These are phyloP conservation scores for Sambucus nigra DNA, from an alignment of 129 eudicot genomes.

Conservation along the genomic window DNA sequence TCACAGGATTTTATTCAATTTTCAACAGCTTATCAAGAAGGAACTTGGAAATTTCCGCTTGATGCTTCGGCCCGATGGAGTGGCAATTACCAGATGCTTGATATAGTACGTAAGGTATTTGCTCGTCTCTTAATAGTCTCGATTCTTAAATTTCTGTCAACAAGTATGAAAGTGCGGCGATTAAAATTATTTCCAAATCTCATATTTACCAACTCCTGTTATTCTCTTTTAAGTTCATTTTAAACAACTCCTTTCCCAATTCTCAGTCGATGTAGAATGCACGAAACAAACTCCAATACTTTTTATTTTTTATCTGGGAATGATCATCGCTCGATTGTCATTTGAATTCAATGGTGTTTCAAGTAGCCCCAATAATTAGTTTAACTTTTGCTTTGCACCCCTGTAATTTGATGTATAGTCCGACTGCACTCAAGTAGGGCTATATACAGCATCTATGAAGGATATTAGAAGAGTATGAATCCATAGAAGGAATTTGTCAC, in stretches of 20 bases:
- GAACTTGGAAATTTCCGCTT: constrained; percentile 81
- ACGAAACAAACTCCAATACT: too few species aligned
- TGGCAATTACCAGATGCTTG: constrained; percentile 96
- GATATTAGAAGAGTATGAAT: not conserved
- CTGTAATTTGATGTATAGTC: too few species aligned
- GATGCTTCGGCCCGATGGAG: constrained; percentile 89
- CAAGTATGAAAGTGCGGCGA: not conserved
- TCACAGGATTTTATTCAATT: constrained; percentile 64
- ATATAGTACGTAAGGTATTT: constrained; percentile 75
- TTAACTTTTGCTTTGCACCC: too few species aligned
- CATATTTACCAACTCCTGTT: not conserved
- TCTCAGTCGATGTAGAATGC: too few species aligned
- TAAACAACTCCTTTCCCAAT: too few species aligned
- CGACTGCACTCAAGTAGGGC: not conserved
- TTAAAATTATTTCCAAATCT: not conserved
- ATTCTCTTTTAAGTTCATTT: not conserved
- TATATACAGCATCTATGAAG: not conserved
- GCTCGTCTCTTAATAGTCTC: not conserved
- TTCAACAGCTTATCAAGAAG: constrained; percentile 61
- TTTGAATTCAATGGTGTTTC: too few species aligned
- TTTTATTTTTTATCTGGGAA: too few species aligned
- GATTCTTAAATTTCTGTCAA: not conserved
- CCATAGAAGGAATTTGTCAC: too few species aligned
- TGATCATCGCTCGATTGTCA: too few species aligned
- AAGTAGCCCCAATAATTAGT: too few species aligned